Evolutionary conservation across 2,329 filamentous ascomycete genomes (phyloP).

Genomic region (Kalaharituber pfeilii): DNA sequence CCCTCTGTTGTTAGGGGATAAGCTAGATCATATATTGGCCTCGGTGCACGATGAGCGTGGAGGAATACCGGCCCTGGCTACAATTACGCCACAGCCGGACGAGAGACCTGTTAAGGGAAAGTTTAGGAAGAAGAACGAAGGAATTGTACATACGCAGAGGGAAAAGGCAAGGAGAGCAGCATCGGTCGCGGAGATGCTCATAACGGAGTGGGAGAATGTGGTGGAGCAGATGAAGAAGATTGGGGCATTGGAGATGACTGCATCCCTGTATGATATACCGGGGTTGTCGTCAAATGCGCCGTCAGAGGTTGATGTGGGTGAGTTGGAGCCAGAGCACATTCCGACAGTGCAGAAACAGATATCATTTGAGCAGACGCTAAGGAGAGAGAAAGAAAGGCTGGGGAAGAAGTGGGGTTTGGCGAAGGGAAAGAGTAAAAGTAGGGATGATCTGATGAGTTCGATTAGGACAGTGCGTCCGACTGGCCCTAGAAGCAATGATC

Average conservation of each 20-base stretch:
- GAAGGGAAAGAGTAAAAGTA: not conserved
- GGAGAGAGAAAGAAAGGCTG: not conserved
- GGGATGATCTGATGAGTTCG: not conserved
- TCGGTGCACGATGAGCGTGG: slow-evolving; percentile 32
- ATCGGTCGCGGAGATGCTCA: slow-evolving; percentile 43
- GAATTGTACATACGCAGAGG: slow-evolving; percentile 30
- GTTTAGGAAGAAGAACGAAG: slow-evolving; percentile 17
- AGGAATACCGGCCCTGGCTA: slow-evolving; percentile 15
- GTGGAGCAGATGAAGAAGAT: slow-evolving; percentile 42
- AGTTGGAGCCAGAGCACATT: no score
- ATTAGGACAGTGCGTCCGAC: not conserved
- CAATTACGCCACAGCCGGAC: slow-evolving; percentile 9
- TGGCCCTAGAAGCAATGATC: not conserved
- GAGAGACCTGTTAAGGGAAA: slow-evolving; percentile 10
- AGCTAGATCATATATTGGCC: slow-evolving; percentile 28
- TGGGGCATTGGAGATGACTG: slow-evolving; percentile 21
- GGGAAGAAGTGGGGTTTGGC: not conserved
- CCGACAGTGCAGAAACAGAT: not conserved
- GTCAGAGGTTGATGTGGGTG: no score
- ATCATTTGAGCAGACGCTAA: not conserved
- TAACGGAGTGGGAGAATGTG: slow-evolving; percentile 47
- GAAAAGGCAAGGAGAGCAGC: slow-evolving; percentile 27
- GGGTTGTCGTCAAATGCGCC: not conserved
- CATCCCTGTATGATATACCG: slow-evolving; percentile 16
- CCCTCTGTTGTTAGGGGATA: slow-evolving; percentile 42